Conservation (phyloP, 305 asterid species). For the Rubia peregrina region DNA sequence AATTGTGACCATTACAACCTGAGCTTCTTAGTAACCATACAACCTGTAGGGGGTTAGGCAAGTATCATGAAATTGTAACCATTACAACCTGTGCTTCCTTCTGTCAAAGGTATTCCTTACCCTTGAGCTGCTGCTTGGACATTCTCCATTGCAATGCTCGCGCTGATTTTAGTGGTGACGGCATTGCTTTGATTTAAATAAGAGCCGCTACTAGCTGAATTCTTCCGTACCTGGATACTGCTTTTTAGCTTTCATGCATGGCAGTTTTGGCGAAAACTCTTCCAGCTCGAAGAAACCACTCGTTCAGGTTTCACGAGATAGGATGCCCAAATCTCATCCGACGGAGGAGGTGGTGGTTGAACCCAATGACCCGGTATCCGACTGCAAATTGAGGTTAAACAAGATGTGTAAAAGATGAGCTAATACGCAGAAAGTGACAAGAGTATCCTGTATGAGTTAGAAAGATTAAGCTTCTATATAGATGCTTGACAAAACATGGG, state of each 20-base stretch:
- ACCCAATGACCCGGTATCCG: constrained; percentile 93
- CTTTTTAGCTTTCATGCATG: too few species aligned
- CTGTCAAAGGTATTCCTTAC: too few species aligned
- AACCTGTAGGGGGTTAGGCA: too few species aligned
- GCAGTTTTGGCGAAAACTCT: background rate
- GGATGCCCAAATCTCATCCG: constrained; percentile 89
- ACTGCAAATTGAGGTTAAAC: constrained; percentile 36
- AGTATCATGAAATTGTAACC: too few species aligned
- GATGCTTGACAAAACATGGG: background rate
- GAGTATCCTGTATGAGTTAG: background rate
- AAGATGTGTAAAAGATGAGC: background rate
- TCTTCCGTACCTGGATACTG: too few species aligned
- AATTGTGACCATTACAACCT: too few species aligned
- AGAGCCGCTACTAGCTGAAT: too few species aligned
- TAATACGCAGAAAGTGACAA: background rate
- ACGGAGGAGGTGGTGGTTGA: constrained; percentile 60
- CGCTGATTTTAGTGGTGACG: background rate
- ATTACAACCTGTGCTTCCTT: too few species aligned
- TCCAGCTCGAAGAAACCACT: background rate
- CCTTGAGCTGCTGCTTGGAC: background rate
- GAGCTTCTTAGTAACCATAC: too few species aligned
- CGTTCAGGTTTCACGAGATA: constrained; percentile 37
- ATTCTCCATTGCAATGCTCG: background rate
- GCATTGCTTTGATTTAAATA: too few species aligned
- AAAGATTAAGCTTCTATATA: background rate